Percentiles rank a stretch among this genome's conserved stretches.
Evolutionary conservation across 495 filamentous ascomycete genomes (phyloP).

Genomic region (Penicillium taxi): DNA sequence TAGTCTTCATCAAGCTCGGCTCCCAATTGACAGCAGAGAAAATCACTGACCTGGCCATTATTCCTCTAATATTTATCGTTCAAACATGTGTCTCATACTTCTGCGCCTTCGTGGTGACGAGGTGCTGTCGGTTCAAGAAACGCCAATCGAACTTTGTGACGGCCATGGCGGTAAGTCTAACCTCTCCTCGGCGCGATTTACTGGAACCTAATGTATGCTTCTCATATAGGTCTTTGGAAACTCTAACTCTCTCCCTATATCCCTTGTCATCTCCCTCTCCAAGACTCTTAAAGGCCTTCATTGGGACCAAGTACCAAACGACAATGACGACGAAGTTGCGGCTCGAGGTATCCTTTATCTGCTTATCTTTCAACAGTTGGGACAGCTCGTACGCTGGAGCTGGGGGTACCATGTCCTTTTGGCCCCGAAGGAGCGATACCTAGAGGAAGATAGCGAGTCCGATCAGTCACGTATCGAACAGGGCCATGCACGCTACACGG

Average conservation of each 20-base stretch:
- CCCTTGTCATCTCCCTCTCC: conserved; percentile 86
- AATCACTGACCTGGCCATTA: conserved; percentile 80
- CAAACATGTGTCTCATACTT: conserved; percentile 79
- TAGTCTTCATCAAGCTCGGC: conserved; percentile 97
- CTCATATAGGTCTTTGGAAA: conserved; percentile 84
- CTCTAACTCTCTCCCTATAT: conserved; percentile 96
- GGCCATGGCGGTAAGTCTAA: conserved; percentile 81
- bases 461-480: conserved; percentile 49
- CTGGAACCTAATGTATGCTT: too few relatives aligned
- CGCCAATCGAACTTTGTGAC: conserved; percentile 86
- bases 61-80: conserved; percentile 84
- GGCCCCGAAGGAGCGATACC: conserved; percentile 56
- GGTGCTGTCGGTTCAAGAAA: conserved; percentile 71
- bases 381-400: conserved; percentile 91
- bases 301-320: conserved; percentile 82
- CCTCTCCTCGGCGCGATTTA: too few relatives aligned
- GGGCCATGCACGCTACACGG: conserved; percentile 56
- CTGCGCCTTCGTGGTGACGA: conserved; percentile 60
- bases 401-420: conserved; percentile 95
- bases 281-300: conserved; percentile 86
- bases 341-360: conserved; percentile 92
- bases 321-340: conserved; percentile 91
- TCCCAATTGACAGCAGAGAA: conserved; percentile 88
- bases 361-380: conserved; percentile 94
- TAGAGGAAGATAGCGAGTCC: conserved; percentile 55